These are phyloP conservation scores for Gillenia trifoliata DNA, from an alignment of 306 rosid genomes.

Conservation along the genomic window DNA sequence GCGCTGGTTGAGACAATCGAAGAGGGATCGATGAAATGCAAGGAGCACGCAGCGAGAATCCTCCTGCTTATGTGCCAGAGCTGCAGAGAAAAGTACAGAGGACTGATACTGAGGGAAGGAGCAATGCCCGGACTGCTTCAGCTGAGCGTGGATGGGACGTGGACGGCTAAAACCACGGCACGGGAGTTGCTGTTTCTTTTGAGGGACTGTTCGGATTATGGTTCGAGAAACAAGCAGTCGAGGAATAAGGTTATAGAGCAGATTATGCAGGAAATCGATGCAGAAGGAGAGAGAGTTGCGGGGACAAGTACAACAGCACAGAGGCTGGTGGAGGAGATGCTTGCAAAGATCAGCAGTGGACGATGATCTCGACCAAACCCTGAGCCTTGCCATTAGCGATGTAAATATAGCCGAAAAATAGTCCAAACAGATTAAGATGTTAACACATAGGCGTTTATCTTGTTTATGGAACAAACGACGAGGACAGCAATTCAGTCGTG, in stretches of 20 bases:
- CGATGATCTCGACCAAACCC: background rate
- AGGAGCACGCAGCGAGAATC: constrained; percentile 66
- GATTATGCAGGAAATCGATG: constrained; percentile 74
- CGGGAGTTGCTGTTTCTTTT: constrained; percentile 54
- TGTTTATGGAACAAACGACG: too few relatives aligned
- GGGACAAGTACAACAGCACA: constrained; percentile 42
- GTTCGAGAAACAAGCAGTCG: constrained; percentile 32
- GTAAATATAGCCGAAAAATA: background rate
- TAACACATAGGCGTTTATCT: too few relatives aligned
- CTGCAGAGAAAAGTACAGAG: constrained; percentile 72
- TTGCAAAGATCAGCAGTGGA: constrained; percentile 47
- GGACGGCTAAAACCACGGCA: constrained; percentile 48
- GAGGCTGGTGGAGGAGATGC: constrained; percentile 70
- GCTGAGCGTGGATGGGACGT: constrained; percentile 69
- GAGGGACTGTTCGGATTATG: constrained; percentile 47
- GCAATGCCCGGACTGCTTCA: constrained; percentile 83
- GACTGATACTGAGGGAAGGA: constrained; percentile 61
- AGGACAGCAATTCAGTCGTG: too few relatives aligned
- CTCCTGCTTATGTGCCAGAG: constrained; percentile 57
- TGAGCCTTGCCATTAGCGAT: background rate
- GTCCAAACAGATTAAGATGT: too few relatives aligned
- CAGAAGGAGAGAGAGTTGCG: constrained; percentile 46
- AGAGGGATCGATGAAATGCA: constrained; percentile 53
- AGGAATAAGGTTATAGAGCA: constrained; percentile 40
- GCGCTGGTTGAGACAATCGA: constrained; percentile 64